Evolutionary conservation across 1,139 yeast genomes (phyloP), one percentile per base, ranked within the genome.

Genomic region (Debaryomyces psychrophilus): DNA sequence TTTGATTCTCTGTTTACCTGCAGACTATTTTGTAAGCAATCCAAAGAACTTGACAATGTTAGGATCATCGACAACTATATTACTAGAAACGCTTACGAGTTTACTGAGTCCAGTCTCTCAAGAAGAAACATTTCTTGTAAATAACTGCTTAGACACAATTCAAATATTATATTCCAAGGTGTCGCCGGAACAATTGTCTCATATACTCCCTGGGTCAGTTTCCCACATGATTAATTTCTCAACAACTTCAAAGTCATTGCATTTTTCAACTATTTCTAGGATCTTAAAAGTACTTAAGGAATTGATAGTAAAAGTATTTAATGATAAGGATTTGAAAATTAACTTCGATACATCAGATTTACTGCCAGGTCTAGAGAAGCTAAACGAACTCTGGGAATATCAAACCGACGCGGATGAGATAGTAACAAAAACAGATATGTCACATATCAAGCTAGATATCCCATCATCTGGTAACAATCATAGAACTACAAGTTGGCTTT

Each of bases 401-500:
- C 42, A 15, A 31, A 14, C 15, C 5, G 44, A 27, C 4, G 48
- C 40, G 8, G 29, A 37, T 5, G 49, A 8, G 15, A 7, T 14
- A 22, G 22, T 12, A 8, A 9, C 28, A 26, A 38, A 34, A 26
- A 17, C 20, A 25, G 42, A 23, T 44, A 26, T n/a, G 51, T 48
- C n/a, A 50, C 53, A 36, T 4, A 39, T 48, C 14, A 39, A 50
- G 9, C 36, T 45, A n/a, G 40, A 31, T 2, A 31, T 42, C 12
- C 33, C 41, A 2, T 15, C 31, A 6, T 37, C 40, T 4, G 14
- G 34, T 1, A 37, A 18, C n/a, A 22, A 25, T 3, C 81, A 76
- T 50, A 69, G 90, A 52, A 74, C 82, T 1, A 65, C 68, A 9
- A 60, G 79, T 8, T 88, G 96, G 96, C 62, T 86, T 17, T 68